Percentiles rank a stretch among this genome's conserved stretches.
Evolutionary conservation across 495 filamentous ascomycete genomes (phyloP).

Genomic region (Penicillium lividum): DNA sequence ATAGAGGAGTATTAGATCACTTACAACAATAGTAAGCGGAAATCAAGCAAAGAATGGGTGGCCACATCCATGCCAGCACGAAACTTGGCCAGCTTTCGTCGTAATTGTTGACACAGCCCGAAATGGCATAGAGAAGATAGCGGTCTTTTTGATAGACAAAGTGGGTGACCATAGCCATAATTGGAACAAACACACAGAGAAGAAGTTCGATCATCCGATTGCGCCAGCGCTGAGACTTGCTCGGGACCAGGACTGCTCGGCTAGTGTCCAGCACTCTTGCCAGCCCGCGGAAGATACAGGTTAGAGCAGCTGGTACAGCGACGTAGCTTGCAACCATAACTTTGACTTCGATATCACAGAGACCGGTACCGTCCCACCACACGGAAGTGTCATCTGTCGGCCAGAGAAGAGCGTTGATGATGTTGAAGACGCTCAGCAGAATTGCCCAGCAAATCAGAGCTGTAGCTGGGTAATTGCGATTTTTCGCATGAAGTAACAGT

Average conservation of each 20-base stretch:
- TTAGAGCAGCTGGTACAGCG: conserved; percentile 61
- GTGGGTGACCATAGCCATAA: conserved; percentile 64
- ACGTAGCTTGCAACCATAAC: conserved; percentile 62
- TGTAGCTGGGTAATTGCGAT: conserved; percentile 51
- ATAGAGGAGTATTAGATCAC: conserved; percentile 22
- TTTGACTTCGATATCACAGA: conserved; percentile 84
- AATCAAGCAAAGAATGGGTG: conserved; percentile 62
- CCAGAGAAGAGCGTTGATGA: conserved; percentile 84
- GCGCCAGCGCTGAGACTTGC: conserved; percentile 51
- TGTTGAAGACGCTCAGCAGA: conserved; percentile 64
- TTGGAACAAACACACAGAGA: conserved; percentile 68
- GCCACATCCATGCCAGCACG: conserved; percentile 66
- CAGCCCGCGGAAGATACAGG: conserved; percentile 73
- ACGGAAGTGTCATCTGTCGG: conserved; percentile 61
- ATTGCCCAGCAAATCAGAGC: conserved; percentile 64
- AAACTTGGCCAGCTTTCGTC: conserved; percentile 72
- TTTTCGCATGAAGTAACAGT: conserved; percentile 41
- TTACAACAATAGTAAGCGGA: conserved; percentile 73
- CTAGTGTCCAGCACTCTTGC: conserved; percentile 69
- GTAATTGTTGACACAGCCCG: conserved; percentile 67
- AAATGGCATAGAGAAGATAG: conserved; percentile 71
- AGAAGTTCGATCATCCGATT: conserved; percentile 59
- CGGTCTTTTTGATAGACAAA: conserved; percentile 68
- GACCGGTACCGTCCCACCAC: conserved; percentile 73
- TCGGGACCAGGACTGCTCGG: conserved; percentile 54